These are phyloP conservation scores for Primulina tabacum DNA, from an alignment of 257 asterid species.

Conservation along the genomic window DNA sequence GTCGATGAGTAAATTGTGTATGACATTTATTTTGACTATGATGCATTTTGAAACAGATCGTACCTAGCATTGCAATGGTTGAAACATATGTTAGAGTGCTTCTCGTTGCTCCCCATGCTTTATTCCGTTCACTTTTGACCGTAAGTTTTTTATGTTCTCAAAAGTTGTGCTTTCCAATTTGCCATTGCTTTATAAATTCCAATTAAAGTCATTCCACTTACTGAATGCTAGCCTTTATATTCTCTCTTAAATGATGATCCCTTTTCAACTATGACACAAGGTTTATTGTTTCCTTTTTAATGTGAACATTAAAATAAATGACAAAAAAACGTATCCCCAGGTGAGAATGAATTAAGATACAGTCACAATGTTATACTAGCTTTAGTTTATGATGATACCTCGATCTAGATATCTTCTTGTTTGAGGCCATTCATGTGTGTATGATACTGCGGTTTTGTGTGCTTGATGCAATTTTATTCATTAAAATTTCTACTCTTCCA, in stretches of 20 bases:
- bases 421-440: not conserved
- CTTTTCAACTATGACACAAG: not conserved
- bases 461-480: too few relatives aligned
- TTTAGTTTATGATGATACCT: constrained; percentile 3
- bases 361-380: not conserved
- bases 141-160: constrained; percentile 37
- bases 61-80: constrained; percentile 95
- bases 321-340: not conserved
- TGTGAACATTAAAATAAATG: not conserved
- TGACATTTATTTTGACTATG: constrained; percentile 26
- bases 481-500: too few relatives aligned
- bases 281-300: constrained; percentile 8
- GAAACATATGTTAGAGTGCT: constrained; percentile 92
- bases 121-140: constrained; percentile 79
- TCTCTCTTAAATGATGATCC: not conserved
- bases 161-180: constrained; percentile 17
- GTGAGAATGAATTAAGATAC: not conserved
- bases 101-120: constrained; percentile 85
- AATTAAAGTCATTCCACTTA: constrained; percentile 14
- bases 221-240: constrained; percentile 3
- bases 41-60: constrained; percentile 56
- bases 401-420: not conserved
- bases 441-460: too few relatives aligned
- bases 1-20: constrained; percentile 9
- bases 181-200: constrained; percentile 9